These are phyloP conservation scores for Immersiporthe knoxdaviesiana DNA, from an alignment of 2,329 filamentous ascomycete species.

Conservation along the genomic window DNA sequence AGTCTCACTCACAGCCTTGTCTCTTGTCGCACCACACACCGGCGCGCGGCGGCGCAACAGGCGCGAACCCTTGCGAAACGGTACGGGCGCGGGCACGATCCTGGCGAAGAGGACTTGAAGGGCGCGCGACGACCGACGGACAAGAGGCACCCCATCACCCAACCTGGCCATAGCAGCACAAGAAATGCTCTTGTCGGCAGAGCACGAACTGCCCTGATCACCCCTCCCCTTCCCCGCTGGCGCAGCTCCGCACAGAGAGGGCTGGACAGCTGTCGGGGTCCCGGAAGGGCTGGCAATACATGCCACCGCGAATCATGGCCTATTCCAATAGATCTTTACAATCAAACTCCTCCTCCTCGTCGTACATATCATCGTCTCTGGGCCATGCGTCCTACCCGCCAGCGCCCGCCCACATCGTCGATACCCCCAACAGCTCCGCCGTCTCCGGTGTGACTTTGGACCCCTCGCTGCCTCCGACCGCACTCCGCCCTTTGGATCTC, in stretches of 20 bases:
- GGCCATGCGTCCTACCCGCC: conserved; percentile 46
- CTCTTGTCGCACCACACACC: neutral
- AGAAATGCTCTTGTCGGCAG: conserved; percentile 21
- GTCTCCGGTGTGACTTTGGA: conserved; percentile 47
- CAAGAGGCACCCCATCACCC: neutral
- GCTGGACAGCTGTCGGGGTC: conserved; percentile 35
- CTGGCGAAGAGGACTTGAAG: neutral
- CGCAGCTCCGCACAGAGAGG: conserved; percentile 15
- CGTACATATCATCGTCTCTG: conserved; percentile 51
- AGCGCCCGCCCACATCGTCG: conserved; percentile 46
- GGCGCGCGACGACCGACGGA: neutral
- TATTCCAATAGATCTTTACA: conserved; percentile 34
- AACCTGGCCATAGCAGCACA: conserved; percentile 11
- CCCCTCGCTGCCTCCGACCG: conserved; percentile 45
- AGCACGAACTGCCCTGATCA: conserved; percentile 6
- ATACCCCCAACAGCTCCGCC: conserved; percentile 51
- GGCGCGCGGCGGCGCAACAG: neutral
- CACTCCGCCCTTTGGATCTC: conserved; percentile 52
- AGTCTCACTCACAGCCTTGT: neutral
- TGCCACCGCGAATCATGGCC: conserved; percentile 42
- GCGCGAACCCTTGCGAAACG: neutral
- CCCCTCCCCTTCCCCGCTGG: conserved; percentile 4
- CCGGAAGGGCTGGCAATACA: conserved; percentile 28
- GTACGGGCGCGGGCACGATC: neutral
- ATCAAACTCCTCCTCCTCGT: conserved; percentile 52